Percentiles rank a stretch among this genome's conserved stretches.
Conservation (phyloP, 2,329 filamentous ascomycete species). For the Exophiala alcalophila region DNA sequence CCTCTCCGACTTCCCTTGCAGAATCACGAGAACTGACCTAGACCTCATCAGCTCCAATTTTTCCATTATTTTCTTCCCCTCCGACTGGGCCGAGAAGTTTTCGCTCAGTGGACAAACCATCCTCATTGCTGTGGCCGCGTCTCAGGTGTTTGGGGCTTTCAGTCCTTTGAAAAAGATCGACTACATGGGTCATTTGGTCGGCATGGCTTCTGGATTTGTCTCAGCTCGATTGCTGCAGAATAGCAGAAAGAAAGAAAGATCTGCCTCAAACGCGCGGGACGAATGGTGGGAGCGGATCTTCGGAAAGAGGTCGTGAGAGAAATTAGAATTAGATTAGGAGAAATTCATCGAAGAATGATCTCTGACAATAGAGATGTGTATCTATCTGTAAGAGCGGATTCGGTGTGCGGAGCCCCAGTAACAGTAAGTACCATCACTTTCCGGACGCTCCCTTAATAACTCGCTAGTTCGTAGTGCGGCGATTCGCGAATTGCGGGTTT, state of each 20-base stretch:
- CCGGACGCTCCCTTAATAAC: too few species aligned
- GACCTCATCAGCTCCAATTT: slow-evolving; percentile 37
- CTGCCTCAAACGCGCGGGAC: not conserved
- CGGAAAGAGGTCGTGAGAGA: slow-evolving; percentile 5
- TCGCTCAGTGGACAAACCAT: slow-evolving; percentile 43
- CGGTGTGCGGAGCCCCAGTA: too few species aligned
- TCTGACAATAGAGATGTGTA: too few species aligned
- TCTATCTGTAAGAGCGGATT: too few species aligned
- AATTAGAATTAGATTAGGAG: too few species aligned
- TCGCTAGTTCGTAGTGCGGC: too few species aligned
- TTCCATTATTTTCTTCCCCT: slow-evolving; percentile 42
- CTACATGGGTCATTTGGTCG: slow-evolving; percentile 44
- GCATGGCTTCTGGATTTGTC: slow-evolving; percentile 39
- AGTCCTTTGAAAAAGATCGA: slow-evolving; percentile 38
- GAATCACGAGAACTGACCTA: slow-evolving; percentile 4
- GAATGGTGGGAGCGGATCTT: slow-evolving; percentile 7
- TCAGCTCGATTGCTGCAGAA: slow-evolving; percentile 29
- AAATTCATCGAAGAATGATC: too few species aligned
- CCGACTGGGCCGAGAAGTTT: slow-evolving; percentile 40
- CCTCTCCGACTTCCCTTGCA: not conserved
- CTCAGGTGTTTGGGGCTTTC: slow-evolving; percentile 37
- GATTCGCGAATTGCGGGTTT: too few species aligned
- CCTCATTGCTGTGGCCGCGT: slow-evolving; percentile 37
- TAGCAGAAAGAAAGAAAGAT: slow-evolving; percentile 9
- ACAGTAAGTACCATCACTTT: too few species aligned